Base-by-base conservation (phyloP, 1,284 basidiomycete genomes). In the Rhodotorula sp. region DNA sequence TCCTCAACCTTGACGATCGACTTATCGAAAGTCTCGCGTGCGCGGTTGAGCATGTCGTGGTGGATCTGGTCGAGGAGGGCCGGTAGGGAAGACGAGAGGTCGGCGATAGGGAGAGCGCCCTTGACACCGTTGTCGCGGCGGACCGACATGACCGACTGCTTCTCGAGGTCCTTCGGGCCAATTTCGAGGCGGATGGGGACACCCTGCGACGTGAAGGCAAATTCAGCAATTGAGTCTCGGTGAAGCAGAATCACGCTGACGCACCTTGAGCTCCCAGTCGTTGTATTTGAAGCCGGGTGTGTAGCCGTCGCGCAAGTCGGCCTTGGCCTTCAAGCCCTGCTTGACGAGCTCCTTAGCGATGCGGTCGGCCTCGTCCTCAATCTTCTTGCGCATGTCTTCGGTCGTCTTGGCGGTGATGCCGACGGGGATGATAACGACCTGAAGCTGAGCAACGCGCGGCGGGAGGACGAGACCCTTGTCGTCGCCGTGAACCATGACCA, bases 401-500 rank as follows among this genome's bases (percentile, higher is more conserved):
- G 83, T 86, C 59, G 89, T 87, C 84, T 88, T 90, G 72, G 87
- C 89, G 22, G 88, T 92, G 76, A 97, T 88, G 64, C 95, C 95
- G 75, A 92, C 94, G 20, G 96, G 96, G 56, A 99, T 89, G 74
- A 99, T 83, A 59, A 96, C 86, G 61, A 88, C 94, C 82, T 99
- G 95, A 31, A 95, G 82, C 74, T 87, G 87, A n/a, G 95, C 92
- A 30, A 99, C 95, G 34, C 92, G 86, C 64, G 95, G 95, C 44
- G 95, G 96, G 72, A 98, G 87, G 20, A 99, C 94, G 72, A 99
- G 83, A 56, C 95, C 95, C 79, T 97, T 92, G 81, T 99, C 92
- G 81, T 99, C 96, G 62, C 95, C 95, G 80, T 99, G 96, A 16
- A 93, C 88, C 95, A 99, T 99, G 78, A 98, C 94, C 94, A 97